Conservation (phyloP, 177 flowering plant species). For the Vitis hybrid region DNA sequence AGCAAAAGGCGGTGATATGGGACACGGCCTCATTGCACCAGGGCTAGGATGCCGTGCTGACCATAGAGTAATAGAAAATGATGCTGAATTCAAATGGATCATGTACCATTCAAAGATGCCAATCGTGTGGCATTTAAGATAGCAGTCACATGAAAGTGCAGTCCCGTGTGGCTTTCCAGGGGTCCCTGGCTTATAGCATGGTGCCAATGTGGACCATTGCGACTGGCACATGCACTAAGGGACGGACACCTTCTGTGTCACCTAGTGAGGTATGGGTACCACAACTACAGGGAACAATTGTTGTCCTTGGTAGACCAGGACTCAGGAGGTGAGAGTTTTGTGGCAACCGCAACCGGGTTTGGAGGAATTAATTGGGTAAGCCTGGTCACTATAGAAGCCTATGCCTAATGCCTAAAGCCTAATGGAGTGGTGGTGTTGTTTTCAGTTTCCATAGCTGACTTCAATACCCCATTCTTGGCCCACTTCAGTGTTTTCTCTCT, state of each 20-base stretch:
- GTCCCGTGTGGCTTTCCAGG: slow-evolving; percentile 22
- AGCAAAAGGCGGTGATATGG: no score
- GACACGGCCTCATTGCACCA: no score
- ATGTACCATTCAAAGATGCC: slow-evolving; percentile 34
- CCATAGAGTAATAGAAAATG: neutral
- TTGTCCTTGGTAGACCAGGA: slow-evolving; percentile 6
- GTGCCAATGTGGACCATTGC: slow-evolving; percentile 5
- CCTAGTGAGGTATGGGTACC: slow-evolving; percentile 15
- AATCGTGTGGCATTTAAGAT: slow-evolving; percentile 28
- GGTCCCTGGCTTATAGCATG: neutral
- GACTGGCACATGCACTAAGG: slow-evolving; percentile 15
- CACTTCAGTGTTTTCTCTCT: neutral
- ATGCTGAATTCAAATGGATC: neutral
- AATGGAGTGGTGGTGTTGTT: neutral
- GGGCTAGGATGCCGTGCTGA: slow-evolving; percentile 9
- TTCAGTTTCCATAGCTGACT: neutral
- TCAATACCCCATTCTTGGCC: slow-evolving; percentile 9
- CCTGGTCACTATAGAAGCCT: slow-evolving; percentile 1
- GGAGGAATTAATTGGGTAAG: slow-evolving; percentile 3
- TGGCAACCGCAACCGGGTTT: neutral
- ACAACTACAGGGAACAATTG: slow-evolving; percentile 16
- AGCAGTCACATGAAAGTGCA: neutral
- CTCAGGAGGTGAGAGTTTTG: neutral
- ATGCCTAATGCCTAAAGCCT: neutral
- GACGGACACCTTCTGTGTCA: slow-evolving; percentile 14